A percentile compares a stretch with the other conserved stretches of the same genome.
These are phyloP conservation scores for Pythium grandisporangium DNA, from an alignment of 352 stramenopile genomes.

Conservation along the genomic window DNA sequence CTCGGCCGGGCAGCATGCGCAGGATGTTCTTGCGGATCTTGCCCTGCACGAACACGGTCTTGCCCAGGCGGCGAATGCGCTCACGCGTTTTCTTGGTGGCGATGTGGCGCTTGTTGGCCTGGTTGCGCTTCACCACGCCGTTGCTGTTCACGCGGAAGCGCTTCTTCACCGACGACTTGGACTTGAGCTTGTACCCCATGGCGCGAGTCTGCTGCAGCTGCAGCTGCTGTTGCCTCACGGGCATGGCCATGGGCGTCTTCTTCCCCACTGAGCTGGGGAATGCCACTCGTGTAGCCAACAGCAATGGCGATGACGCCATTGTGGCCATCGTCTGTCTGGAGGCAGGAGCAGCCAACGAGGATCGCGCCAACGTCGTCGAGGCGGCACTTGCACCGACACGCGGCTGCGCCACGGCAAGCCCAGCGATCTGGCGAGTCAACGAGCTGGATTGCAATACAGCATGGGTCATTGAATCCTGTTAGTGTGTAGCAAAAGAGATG, in stretches of 20 bases:
- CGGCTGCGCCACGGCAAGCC: slow-evolving; percentile 26
- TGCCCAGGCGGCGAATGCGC: slow-evolving; percentile 62
- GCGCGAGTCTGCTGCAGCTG: slow-evolving; percentile 48
- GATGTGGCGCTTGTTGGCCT: slow-evolving; percentile 81
- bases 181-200: slow-evolving; percentile 82
- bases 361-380: background rate
- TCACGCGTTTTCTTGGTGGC: slow-evolving; percentile 80
- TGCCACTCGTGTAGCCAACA: slow-evolving; percentile 10
- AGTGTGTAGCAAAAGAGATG: background rate
- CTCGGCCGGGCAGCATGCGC: slow-evolving; percentile 38
- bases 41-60: slow-evolving; percentile 56
- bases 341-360: no score
- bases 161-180: slow-evolving; percentile 77
- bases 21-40: slow-evolving; percentile 83
- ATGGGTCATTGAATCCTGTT: background rate
- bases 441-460: slow-evolving; percentile 17
- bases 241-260: no score
- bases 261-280: no score
- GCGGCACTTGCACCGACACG: slow-evolving; percentile 16
- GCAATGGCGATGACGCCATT: slow-evolving; percentile 2
- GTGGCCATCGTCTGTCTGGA: no score
- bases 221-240: no score
- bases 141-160: slow-evolving; percentile 79
- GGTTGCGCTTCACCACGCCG: slow-evolving; percentile 64
- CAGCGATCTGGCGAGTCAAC: slow-evolving; percentile 41